A percentile compares a stretch with the other conserved stretches of the same genome.
phyloP scores from a whole-genome alignment of 371 early-diverging fungal species.

The Lichtheimia ornata region DNA sequence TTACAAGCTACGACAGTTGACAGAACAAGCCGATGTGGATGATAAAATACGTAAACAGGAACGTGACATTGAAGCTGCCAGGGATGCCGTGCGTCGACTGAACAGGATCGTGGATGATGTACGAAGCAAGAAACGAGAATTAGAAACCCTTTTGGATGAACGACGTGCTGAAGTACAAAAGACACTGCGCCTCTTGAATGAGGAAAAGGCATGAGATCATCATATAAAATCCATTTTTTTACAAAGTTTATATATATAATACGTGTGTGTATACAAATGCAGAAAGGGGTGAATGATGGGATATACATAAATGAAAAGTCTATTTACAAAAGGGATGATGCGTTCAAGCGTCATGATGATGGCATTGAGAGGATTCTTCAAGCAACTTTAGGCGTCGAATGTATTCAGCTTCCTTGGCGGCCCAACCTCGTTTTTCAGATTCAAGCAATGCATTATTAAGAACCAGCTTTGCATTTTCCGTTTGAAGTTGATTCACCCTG shows the following conservation, averaged over 20 bases:
- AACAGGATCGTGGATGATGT: slow-evolving; percentile 51
- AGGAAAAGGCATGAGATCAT: slow-evolving; percentile 12
- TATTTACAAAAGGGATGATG: background rate
- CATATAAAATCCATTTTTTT: background rate
- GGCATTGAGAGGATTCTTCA: slow-evolving; percentile 37
- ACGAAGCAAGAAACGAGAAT: slow-evolving; percentile 45
- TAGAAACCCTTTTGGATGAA: slow-evolving; percentile 38
- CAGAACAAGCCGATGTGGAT: slow-evolving; percentile 48
- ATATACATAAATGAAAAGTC: no score
- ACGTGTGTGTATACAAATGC: slow-evolving; percentile 8
- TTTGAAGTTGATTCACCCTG: slow-evolving; percentile 73
- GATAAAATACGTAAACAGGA: slow-evolving; percentile 51
- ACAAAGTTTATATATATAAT: no score
- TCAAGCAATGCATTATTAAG: slow-evolving; percentile 74
- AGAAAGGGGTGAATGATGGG: slow-evolving; percentile 1
- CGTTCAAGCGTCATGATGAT: background rate
- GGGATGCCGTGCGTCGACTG: slow-evolving; percentile 47
- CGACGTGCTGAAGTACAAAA: slow-evolving; percentile 31
- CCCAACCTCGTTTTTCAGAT: slow-evolving; percentile 62
- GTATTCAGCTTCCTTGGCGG: slow-evolving; percentile 69
- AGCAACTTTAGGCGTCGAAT: slow-evolving; percentile 65
- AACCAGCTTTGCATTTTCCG: slow-evolving; percentile 71
- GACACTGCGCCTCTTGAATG: slow-evolving; percentile 23
- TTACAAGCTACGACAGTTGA: slow-evolving; percentile 50
- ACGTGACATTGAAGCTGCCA: slow-evolving; percentile 53